Base-by-base conservation (phyloP, 768 basidiomycete genomes). In the Mycena amicta region DNA sequence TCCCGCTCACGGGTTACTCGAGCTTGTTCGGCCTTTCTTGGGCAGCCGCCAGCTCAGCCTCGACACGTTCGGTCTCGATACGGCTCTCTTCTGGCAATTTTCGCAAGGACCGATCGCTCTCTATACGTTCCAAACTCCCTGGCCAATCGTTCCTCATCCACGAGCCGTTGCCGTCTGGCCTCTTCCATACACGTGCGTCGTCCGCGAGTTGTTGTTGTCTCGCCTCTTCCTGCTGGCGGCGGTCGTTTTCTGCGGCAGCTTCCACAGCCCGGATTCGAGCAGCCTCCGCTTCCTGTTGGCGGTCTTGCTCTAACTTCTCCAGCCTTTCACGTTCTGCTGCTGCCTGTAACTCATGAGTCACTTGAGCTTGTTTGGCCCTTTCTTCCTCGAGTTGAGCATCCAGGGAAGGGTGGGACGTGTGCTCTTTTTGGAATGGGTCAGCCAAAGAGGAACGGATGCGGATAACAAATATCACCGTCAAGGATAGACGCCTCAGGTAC, bases 1-100 rank as follows among this genome's bases (percentile, higher is more conserved):
- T 46, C 55, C 13, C 22, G 31, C 50, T 51, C 50, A 12, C 47
- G 47, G 8, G 33, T 18, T 37, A 8, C 33, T 37, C 33, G 33
- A 37, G 33, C 33, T 18, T 37, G 33, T 8, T 18, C 8, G 18
- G 8, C 33, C 33, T 37, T 37, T 18, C 22, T 13, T 23, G 12
- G 43, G 8, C 43, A 15, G 13, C 5, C 43, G 43, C 43, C 33
- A 18, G 15, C 22, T 45, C 43, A 15, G 12, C 13, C 22, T 45
- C 43, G 15, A 6, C 8, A 6, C 22, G 12, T 25, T 25, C 47
- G 6, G 23, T 12, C 26, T 49, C 47, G 25, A 12, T 49, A 22
- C 47, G 47, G 30, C 49, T 33, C 28, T 53, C 45, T 8, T 52
- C 57, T 11, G 8, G 46, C 56, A 50, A 53, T 55, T 22, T 18